Percentiles rank a stretch among this genome's conserved stretches.
Conservation (phyloP, 2,329 filamentous ascomycete species). For the Penicillium aurantiogriseum region DNA sequence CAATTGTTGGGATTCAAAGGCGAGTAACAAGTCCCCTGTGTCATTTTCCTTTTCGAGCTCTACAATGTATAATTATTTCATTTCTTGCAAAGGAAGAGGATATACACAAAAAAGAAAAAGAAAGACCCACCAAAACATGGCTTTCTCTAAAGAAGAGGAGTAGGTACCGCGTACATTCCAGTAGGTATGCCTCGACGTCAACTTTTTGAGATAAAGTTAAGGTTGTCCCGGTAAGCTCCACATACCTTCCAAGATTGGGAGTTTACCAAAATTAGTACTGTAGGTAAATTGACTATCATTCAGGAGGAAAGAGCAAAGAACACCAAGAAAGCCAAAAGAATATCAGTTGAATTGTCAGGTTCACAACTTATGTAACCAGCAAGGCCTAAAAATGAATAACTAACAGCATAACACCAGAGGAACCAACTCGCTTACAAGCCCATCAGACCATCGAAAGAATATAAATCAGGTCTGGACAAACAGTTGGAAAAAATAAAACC, state of each 20-base stretch:
- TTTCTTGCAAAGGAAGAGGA: not conserved
- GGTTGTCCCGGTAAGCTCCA: not conserved
- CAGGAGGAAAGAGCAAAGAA: not conserved
- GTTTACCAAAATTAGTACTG: not conserved
- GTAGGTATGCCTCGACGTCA: not conserved
- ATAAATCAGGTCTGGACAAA: not conserved
- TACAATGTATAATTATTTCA: not conserved
- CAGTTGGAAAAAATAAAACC: not conserved
- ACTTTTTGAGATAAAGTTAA: not conserved
- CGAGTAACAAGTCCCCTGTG: not conserved
- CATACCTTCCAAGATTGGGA: not conserved
- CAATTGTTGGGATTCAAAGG: not conserved
- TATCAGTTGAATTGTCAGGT: not conserved
- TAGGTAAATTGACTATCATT: not conserved
- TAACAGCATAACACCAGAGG: not conserved
- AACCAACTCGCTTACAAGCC: constrained; percentile 2
- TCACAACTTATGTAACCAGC: not conserved
- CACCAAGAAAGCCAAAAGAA: not conserved
- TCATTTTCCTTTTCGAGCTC: not conserved
- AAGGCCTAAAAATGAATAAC: not conserved
- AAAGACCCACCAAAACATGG: not conserved
- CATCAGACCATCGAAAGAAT: not conserved
- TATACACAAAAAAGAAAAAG: too few species aligned
- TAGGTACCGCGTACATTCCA: not conserved
- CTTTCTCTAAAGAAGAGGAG: not conserved